phyloP scores from a whole-genome alignment of 306 rosid species.

The Malus orientalis region DNA sequence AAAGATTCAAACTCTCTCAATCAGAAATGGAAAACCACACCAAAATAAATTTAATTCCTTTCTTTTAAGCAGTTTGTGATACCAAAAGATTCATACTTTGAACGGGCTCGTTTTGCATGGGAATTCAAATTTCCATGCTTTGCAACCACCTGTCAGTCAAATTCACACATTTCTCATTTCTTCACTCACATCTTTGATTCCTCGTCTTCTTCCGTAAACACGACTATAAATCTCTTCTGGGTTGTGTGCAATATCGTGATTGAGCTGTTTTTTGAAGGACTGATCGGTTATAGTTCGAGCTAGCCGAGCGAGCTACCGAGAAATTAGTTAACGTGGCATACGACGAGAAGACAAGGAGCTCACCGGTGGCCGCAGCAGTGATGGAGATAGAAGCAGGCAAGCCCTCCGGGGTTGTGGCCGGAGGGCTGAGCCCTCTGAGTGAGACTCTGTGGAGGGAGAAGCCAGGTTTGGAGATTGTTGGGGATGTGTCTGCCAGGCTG shows the following conservation, averaged over 20 bases:
- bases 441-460: constrained; percentile 91
- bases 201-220: constrained; percentile 2
- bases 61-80: constrained; percentile 1
- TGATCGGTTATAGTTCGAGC: too few relatives aligned
- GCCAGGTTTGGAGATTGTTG: constrained; percentile 47
- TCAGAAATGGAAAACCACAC: constrained; percentile 5
- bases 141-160: constrained; percentile 31
- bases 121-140: not conserved
- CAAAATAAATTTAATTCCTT: not conserved
- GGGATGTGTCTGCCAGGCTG: constrained; percentile 84
- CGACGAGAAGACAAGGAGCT: constrained; percentile 17
- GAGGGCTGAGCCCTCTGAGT: constrained; percentile 77
- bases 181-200: constrained; percentile 37
- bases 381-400: constrained; percentile 77
- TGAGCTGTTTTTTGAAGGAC: not conserved
- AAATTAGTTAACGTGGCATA: not conserved
- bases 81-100: not conserved
- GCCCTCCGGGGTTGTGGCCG: constrained; percentile 22
- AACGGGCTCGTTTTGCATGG: constrained; percentile 48
- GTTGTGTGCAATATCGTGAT: not conserved
- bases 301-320: not conserved
- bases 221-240: not conserved
- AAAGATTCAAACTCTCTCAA: not conserved
- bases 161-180: constrained; percentile 47
- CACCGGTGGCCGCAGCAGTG: constrained; percentile 5